Base-by-base conservation (phyloP, 1,284 basidiomycete species). In the Rhizoctonia solani region DNA sequence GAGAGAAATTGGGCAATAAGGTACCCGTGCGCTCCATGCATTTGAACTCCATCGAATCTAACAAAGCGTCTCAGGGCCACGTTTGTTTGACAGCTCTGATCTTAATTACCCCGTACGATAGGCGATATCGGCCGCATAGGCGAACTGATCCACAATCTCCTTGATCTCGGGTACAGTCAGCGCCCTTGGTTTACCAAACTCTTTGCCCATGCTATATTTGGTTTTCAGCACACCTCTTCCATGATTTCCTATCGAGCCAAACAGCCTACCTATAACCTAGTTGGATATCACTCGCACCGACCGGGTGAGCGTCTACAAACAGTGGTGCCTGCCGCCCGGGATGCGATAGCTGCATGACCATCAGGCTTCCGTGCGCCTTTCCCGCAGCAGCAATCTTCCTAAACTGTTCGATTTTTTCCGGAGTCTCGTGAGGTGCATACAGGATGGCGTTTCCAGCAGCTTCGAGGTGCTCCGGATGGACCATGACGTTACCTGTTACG, bases 331-430 rank as follows among this genome's bases (percentile, higher is more conserved):
- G 54, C 66, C 72, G 13, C 68, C 80, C 80, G 1, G 76, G 77
- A 72, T 81, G 80, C 13, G 77, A 78, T 21, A 81, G 69, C 73
- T 81, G 80, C 1, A 75, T 77, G 55, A 81, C 75, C 37, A 75
- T 74, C 42, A 81, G 72, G 1, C 75, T 75, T 32, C 80, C 80
- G 54, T 79, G 72, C 1, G 77, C 77, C 69, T 80, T 80, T 21
- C 74, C 72, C 5, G 74, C 76, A 9, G 71, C 72, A 34, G 80
- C 76, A 37, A 77, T 72, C 8, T 73, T 73, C 54, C 72, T 73
- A 67, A 79, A 74, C n/a, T 71, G 73, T 34, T 73, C 73, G n/a
- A 77, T 75, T 3, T 73, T 71, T 50, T 76, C 75, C 54, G 71
- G 73, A 27, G 67, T 58, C 21, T 59, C 42, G 25, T 68, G 68